These are phyloP conservation scores for Paraconiothyrium brasiliense DNA, from an alignment of 2,329 filamentous ascomycete species.

Conservation along the genomic window DNA sequence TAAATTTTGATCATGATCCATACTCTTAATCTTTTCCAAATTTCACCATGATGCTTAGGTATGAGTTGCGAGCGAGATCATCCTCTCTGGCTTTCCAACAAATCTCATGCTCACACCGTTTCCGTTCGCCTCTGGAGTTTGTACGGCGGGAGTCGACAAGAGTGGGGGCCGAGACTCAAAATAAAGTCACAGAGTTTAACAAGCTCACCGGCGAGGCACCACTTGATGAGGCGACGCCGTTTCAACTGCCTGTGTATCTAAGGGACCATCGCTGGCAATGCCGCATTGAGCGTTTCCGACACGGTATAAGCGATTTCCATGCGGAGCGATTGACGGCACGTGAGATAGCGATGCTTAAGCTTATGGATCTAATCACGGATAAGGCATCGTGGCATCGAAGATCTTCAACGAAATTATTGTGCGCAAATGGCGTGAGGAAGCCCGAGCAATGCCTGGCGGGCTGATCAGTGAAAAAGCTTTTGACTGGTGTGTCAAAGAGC, in stretches of 20 bases:
- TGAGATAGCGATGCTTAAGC: constrained; percentile 47
- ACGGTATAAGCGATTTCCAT: constrained; percentile 6
- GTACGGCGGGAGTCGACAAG: not conserved
- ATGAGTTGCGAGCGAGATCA: not conserved
- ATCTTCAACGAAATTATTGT: constrained; percentile 42
- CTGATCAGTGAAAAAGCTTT: constrained; percentile 8
- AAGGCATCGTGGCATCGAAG: constrained; percentile 51
- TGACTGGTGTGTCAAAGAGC: constrained; percentile 49
- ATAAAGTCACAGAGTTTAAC: not conserved
- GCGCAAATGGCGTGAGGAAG: constrained; percentile 27
- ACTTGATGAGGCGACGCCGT: not conserved
- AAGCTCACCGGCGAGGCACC: not conserved
- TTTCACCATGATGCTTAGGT: not conserved
- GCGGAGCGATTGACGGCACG: constrained; percentile 38
- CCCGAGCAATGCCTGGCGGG: constrained; percentile 1
- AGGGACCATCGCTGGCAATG: not conserved
- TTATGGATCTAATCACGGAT: constrained; percentile 52
- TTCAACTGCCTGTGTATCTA: not conserved
- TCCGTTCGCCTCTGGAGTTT: not conserved
- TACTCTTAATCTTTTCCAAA: not conserved
- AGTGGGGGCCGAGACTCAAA: not conserved
- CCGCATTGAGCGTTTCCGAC: not conserved
- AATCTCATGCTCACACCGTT: not conserved
- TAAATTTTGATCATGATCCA: not conserved
- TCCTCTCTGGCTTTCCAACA: not conserved